Percentiles rank a stretch among this genome's conserved stretches.
phyloP scores from a whole-genome alignment of 345 rosid species.

The Eutrema heterophyllum region DNA sequence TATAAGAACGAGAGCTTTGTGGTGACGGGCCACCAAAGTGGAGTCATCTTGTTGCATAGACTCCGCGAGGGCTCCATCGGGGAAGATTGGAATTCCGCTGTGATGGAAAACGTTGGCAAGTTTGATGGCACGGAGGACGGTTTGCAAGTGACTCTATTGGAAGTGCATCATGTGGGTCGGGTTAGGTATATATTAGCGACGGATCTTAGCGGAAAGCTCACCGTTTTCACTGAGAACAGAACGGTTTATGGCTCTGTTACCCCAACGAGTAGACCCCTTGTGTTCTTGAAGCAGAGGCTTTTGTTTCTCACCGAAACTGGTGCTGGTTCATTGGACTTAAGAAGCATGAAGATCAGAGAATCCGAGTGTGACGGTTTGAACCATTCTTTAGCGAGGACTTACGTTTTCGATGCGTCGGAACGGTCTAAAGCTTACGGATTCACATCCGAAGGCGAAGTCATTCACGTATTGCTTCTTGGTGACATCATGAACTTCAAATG shows the following conservation, averaged over 20 bases:
- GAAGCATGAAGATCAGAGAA: constrained; percentile 82
- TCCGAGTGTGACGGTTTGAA: constrained; percentile 85
- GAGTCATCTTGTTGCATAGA: constrained; percentile 60
- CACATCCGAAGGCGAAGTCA: constrained; percentile 77
- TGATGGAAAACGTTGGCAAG: constrained; percentile 53
- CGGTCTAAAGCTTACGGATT: constrained; percentile 95
- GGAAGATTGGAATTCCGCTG: constrained; percentile 58
- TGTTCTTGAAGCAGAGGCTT: constrained; percentile 85
- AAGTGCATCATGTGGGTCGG: constrained; percentile 90
- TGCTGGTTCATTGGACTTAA: constrained; percentile 89
- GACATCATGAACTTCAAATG: constrained; percentile 89
- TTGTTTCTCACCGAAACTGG: constrained; percentile 87
- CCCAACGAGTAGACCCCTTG: constrained; percentile 64
- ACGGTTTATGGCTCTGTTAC: constrained; percentile 61
- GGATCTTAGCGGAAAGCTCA: constrained; percentile 58
- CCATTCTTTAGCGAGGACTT: constrained; percentile 53
- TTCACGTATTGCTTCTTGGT: constrained; percentile 70
- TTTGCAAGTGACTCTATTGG: constrained; percentile 51
- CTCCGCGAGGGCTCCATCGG: constrained; percentile 52
- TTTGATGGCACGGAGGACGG: constrained; percentile 36
- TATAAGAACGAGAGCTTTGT: constrained; percentile 73
- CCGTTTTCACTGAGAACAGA: constrained; percentile 66
- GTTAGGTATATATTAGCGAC: constrained; percentile 60
- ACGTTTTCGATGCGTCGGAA: constrained; percentile 70
- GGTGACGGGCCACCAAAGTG: constrained; percentile 74